A percentile compares a stretch with the other conserved stretches of the same genome.
These are phyloP conservation scores for Aspergillus tanneri DNA, from an alignment of 2,329 filamentous ascomycete species.

Conservation along the genomic window DNA sequence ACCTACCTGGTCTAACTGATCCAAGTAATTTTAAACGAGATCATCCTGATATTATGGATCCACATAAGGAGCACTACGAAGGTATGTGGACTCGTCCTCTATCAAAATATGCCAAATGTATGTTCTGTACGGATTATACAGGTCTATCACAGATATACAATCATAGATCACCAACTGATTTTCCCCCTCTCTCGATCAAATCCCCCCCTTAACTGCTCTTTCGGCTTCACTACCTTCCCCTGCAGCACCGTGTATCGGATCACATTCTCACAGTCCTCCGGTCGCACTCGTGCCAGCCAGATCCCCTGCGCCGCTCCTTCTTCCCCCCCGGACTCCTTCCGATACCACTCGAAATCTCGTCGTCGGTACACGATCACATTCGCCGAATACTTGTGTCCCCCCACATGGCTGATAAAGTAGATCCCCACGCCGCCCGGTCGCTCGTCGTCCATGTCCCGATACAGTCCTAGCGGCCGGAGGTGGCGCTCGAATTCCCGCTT, in stretches of 20 bases:
- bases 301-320: constrained; percentile 80
- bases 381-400: constrained; percentile 93
- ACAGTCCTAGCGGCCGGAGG: constrained; percentile 77
- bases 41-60: not conserved
- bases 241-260: constrained; percentile 85
- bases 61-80: not conserved
- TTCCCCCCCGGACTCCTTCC: constrained; percentile 29
- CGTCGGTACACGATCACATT: constrained; percentile 90
- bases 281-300: constrained; percentile 80
- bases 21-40: not conserved
- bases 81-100: not conserved
- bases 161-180: constrained; percentile 90
- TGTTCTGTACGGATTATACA: not conserved
- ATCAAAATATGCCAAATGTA: not conserved
- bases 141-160: no score
- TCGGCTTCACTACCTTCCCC: constrained; percentile 91
- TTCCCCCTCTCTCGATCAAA: constrained; percentile 81
- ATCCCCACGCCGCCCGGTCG: constrained; percentile 89
- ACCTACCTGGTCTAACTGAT: not conserved
- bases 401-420: constrained; percentile 95
- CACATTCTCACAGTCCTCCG: constrained; percentile 91
- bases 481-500: constrained; percentile 86
- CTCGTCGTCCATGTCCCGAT: constrained; percentile 83
- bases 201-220: constrained; percentile 78
- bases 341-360: constrained; percentile 44